phyloP scores from a whole-genome alignment of 345 rosid species.

The Eutrema japonicum region DNA sequence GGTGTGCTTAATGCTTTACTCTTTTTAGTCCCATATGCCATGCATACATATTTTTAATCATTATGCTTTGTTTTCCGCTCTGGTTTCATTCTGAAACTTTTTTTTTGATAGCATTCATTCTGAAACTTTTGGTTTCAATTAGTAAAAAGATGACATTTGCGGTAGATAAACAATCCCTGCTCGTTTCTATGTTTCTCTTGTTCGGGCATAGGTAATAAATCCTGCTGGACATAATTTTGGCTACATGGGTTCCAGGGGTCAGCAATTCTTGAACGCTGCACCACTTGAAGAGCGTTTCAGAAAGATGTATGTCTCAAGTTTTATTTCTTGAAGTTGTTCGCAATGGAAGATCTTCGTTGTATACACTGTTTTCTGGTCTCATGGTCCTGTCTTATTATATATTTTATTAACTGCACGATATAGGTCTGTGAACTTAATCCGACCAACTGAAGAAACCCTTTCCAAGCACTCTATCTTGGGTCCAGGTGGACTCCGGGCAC shows the following conservation, averaged over 20 bases:
- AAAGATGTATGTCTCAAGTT: conserved; percentile 58
- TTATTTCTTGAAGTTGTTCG: not conserved
- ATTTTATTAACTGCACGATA: conserved; percentile 14
- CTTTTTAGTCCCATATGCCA: conserved; percentile 34
- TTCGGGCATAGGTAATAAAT: conserved; percentile 56
- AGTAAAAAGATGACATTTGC: not conserved
- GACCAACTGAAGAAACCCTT: conserved; percentile 83
- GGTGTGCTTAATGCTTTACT: conserved; percentile 52
- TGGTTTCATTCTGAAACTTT: conserved; percentile 1
- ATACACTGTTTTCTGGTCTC: conserved; percentile 17
- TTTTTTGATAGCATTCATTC: not conserved
- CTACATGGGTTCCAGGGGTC: conserved; percentile 57
- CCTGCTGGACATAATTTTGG: conserved; percentile 49
- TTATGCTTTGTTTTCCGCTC: conserved; percentile 8
- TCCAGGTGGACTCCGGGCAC: conserved; percentile 79
- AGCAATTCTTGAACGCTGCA: conserved; percentile 46
- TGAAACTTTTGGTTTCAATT: not conserved
- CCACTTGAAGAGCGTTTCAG: conserved; percentile 63
- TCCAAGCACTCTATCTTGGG: conserved; percentile 92
- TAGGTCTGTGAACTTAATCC: conserved; percentile 67
- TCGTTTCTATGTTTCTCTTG: conserved; percentile 31
- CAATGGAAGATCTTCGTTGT: conserved; percentile 9
- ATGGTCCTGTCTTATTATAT: conserved; percentile 25
- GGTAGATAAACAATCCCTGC: conserved; percentile 27
- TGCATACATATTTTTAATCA: not conserved